Evolutionary conservation across 2,329 filamentous ascomycete genomes (phyloP), one percentile per base, ranked within the genome.

Genomic region (Cercospora berteroae): DNA sequence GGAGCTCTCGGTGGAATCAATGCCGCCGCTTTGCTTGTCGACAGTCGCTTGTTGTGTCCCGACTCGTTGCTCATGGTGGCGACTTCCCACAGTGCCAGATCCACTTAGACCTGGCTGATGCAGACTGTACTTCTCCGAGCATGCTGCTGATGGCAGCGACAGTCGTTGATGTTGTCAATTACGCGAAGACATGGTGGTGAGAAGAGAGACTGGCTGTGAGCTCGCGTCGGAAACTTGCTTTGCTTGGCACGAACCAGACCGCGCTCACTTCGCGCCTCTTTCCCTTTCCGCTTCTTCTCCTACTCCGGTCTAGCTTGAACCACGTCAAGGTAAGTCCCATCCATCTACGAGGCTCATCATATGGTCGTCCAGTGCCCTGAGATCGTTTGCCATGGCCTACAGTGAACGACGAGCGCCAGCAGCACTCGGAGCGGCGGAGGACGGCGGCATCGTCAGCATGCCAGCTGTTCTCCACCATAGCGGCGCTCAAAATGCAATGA

Each of bases 1-100:
- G 70, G 70, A 69, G 69, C 56, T 44, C 66, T 66, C 39, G 70
- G 70, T 39, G 63, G 63, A 60, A 60, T 59, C 55, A 59, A 20
- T 44, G 63, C 56, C 63, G 63, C 55, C 31, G 48, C 59, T 36
- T 44, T 42, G 58, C 62, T 52, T 0, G 29, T 56, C 7, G 60
- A 63, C 13, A 20, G 18, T 48, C 60, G 60, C 48, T 63, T 63
- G 29, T 33, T n/a, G 60, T 55, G 60, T 20, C 18, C 60, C n/a
- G 44, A 44, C 13, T 60, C 58, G 20, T 60, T 29, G 25, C 50
- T 63, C 62, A 64, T 64, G 36, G 62, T 25, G 62, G 62, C 33
- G 62, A 64, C 55, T 50, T 64, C 12, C 62, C 52, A 33, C 52
- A 33, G 16, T 44, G 62, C 52, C 55, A 64, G 52, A 50, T 64